phyloP scores from a whole-genome alignment of 129 eudicot species.

The Saussurea involucrata region DNA sequence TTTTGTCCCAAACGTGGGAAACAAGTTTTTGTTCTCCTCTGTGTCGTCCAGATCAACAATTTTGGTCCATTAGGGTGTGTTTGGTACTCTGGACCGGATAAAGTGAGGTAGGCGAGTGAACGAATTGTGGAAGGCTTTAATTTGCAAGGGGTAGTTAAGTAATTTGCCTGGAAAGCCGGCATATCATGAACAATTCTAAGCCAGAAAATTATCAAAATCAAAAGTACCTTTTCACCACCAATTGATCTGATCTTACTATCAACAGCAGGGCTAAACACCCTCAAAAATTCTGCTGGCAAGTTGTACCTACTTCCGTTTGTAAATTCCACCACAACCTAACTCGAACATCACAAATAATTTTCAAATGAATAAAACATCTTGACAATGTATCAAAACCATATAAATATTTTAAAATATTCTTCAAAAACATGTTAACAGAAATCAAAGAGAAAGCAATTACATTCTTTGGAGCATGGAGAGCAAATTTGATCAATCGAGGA shows the following conservation, averaged over 20 bases:
- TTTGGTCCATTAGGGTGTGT: not conserved
- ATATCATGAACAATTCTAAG: not conserved
- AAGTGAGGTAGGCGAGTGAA: not conserved
- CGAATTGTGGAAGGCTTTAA: not conserved
- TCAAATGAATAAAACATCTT: not conserved
- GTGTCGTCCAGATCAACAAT: not conserved
- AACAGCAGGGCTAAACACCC: slow-evolving; percentile 41
- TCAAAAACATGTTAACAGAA: not conserved
- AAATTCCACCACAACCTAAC: slow-evolving; percentile 38
- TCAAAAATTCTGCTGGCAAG: slow-evolving; percentile 33
- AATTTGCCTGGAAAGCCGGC: not conserved
- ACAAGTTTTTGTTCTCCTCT: not conserved
- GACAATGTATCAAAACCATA: not conserved
- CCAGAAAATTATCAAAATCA: not conserved
- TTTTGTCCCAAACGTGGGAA: not conserved
- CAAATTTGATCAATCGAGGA: slow-evolving; percentile 28
- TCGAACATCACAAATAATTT: slow-evolving; percentile 5
- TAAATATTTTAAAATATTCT: not conserved
- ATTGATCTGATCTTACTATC: slow-evolving; percentile 41
- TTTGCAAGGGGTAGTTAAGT: not conserved
- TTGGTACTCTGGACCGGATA: not conserved
- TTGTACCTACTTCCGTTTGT: slow-evolving; percentile 21
- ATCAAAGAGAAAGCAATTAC: not conserved
- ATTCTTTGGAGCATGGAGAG: slow-evolving; percentile 32
- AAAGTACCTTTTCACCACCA: slow-evolving; percentile 38